Base-by-base conservation (phyloP, 805 yeast genomes). In the Kuraishia ogatae region DNA sequence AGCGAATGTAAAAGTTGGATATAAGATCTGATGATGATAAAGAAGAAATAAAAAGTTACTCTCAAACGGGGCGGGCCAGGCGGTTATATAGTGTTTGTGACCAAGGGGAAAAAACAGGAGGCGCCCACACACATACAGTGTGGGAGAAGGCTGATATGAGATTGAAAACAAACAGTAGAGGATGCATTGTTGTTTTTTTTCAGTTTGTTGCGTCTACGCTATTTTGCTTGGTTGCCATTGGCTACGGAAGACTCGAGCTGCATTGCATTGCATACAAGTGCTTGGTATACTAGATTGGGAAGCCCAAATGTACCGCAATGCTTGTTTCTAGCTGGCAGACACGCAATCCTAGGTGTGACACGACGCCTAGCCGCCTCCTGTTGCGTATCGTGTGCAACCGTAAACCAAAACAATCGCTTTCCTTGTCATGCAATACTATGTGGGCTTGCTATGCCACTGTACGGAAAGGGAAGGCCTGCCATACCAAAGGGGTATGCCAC, bases 1-100 rank as follows among this genome's bases (percentile, higher is more conserved):
- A 52, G 35, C 54, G 56, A 54, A 24, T 51, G 53, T 49, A 49
- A 49, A 50, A 51, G 50, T 52, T 28, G 23, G 50, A 29, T 20
- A n/a, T 17, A 51, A 51, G 46, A 23, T 20, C 24, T 17, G 4
- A 29, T 21, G 15, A 24, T 17, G 28, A 54, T 6, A 39, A 21
- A 50, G 50, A 50, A 35, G 51, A 46, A 29, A 10, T 35, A 15
- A 7, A 35, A 35, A 35, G 13, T 35, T 17, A 13, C 17, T 15
- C 43, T 35, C n/a, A 35, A 15, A 35, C 43, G 43, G 43, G 43
- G 43, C 43, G 43, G 43, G 43, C 43, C 43, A 35, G 43, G 43
- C 17, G 43, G 43, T 35, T 35, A 35, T 35, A 35, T 35, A 35
- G 43, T 35, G 43, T 35, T 35, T 35, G 35, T 7, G 35, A 28